These are phyloP conservation scores for Nicotiana paniculata DNA, from an alignment of 257 asterid species.

Conservation along the genomic window DNA sequence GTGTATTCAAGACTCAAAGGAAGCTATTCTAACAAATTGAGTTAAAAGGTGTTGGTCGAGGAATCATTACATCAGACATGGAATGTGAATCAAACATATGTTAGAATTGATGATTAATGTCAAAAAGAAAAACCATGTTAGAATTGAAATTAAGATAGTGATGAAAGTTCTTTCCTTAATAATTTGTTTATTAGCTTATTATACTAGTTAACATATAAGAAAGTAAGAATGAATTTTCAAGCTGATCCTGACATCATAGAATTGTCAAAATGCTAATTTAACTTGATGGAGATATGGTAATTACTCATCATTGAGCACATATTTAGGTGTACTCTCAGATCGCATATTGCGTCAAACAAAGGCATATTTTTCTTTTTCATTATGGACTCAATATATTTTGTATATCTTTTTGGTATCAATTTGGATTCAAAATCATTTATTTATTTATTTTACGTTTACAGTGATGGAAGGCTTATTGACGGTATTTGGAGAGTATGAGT, in stretches of 20 bases:
- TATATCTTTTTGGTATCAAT: background rate
- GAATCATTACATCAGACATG: background rate
- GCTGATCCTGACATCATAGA: background rate
- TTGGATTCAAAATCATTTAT: conserved; percentile 6
- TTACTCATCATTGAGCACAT: background rate
- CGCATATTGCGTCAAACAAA: background rate
- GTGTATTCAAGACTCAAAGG: background rate
- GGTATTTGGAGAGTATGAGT: conserved; percentile 84
- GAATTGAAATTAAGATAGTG: background rate
- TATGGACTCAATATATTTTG: background rate
- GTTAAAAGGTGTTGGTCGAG: background rate
- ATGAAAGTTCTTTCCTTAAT: background rate
- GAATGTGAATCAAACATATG: background rate
- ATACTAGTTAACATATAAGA: background rate
- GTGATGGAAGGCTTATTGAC: conserved; percentile 72
- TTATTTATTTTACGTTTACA: conserved; percentile 10
- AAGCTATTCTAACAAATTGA: background rate
- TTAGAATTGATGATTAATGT: no score
- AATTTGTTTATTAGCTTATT: background rate
- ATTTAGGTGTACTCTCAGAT: background rate
- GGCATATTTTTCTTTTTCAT: background rate
- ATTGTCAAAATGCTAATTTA: background rate
- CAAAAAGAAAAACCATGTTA: no score
- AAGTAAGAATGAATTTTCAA: background rate
- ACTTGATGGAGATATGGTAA: background rate